Base-by-base conservation (phyloP, 148 eudicot species). In the Tetragonia tetragonoides region DNA sequence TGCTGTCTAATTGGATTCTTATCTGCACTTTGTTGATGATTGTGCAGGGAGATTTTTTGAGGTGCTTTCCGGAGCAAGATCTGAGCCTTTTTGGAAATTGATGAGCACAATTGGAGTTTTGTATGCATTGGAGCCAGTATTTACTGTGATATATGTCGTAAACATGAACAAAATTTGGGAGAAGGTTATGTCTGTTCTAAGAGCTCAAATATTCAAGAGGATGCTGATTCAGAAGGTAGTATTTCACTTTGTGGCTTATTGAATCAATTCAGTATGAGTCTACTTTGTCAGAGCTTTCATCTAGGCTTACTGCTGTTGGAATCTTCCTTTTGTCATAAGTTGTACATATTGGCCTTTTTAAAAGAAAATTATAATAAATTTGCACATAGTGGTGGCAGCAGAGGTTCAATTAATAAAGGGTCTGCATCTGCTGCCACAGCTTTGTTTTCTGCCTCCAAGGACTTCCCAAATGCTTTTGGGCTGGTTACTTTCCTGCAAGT, bases 151-250 rank as follows among this genome's bases (percentile, higher is more conserved):
- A 60, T 95, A 85, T 81, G 96, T 93, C 34, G 72, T 88, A 78
- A 95, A 95, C 88, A 87, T 95, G 92, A 95, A 81, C 78, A 85
- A 84, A 34, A 84, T 90, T 68, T 95, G 99, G 99, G 99, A 95
- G 94, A 93, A 90, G 88, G 97, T 95, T 80, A 95, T 95, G 99
- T 89, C 97, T 41, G 88, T 91, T 84, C 83, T 93, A 80, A 87
- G 99, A 88, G 99, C 97, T 86, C 97, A 90, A 67, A 88, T 95
- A 81, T 95, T 93, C 83, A 87, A 82, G 83, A 90, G 93, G 71
- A 86, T 93, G 77, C 83, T 95, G 82, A 88, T 93, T 90, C 97
- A 91, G 66, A 95, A 95, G 99, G 99, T 93, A 87, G 39, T 38
- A 47, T 37, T 46, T 23, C 41, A 2, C 61, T 62, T 65, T 66